These are phyloP conservation scores for Thraustochytrium striatum DNA, from an alignment of 352 stramenopile genomes.

Conservation along the genomic window DNA sequence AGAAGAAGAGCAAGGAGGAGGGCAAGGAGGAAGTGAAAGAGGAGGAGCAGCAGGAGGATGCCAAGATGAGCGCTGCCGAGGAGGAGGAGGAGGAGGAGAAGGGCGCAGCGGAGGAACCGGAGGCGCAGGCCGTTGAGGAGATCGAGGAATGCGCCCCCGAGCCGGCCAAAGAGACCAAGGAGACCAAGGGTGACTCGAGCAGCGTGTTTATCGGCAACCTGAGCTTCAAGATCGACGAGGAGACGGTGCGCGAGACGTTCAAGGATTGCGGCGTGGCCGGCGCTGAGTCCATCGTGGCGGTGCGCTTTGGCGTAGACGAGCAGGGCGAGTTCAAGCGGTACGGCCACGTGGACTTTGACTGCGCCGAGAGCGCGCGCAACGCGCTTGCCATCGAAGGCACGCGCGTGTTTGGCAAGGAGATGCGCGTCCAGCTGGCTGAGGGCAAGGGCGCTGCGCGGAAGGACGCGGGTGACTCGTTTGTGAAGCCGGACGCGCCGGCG, in stretches of 20 bases:
- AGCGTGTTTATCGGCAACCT: slow-evolving; percentile 98
- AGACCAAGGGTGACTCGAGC: slow-evolving; percentile 48
- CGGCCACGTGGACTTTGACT: slow-evolving; percentile 38
- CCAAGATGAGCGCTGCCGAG: background rate
- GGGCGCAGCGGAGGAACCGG: slow-evolving; percentile 8
- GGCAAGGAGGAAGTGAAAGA: slow-evolving; percentile 28
- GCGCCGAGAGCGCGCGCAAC: slow-evolving; percentile 47
- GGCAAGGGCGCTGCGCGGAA: background rate
- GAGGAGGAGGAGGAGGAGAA: slow-evolving; percentile 46
- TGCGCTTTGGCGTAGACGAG: slow-evolving; percentile 15
- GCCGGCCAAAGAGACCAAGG: slow-evolving; percentile 10
- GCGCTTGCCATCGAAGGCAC: slow-evolving; percentile 4
- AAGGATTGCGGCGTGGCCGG: slow-evolving; percentile 68
- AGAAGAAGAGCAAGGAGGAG: slow-evolving; percentile 47
- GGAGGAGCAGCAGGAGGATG: slow-evolving; percentile 31
- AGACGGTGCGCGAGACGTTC: slow-evolving; percentile 86
- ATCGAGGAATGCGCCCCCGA: background rate
- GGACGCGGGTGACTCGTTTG: slow-evolving; percentile 36
- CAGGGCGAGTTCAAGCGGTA: slow-evolving; percentile 38
- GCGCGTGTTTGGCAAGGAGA: slow-evolving; percentile 42
- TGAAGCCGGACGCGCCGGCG: slow-evolving; percentile 62
- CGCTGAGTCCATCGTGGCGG: background rate
- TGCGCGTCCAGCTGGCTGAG: slow-evolving; percentile 40
- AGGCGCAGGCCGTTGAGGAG: slow-evolving; percentile 48
- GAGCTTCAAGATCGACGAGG: slow-evolving; percentile 92